Conservation (phyloP, 495 filamentous ascomycete species). For the Pseudevernia furfuracea region DNA sequence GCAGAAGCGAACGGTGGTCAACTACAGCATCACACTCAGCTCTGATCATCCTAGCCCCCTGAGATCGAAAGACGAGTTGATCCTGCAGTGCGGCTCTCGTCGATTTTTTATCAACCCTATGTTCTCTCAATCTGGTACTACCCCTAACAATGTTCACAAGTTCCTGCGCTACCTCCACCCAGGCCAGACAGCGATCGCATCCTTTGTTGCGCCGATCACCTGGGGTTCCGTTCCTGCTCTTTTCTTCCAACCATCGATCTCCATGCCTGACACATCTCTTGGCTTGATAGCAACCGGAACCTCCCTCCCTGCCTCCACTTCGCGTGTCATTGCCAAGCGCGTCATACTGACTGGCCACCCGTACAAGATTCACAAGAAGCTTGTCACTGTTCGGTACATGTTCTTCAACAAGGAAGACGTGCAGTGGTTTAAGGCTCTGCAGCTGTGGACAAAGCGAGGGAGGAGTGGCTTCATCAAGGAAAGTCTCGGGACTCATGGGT, state of each 20-base stretch:
- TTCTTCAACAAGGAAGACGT: conserved; percentile 97
- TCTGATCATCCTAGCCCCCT: conserved; percentile 64
- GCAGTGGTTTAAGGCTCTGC: conserved; percentile 91
- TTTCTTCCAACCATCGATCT: conserved; percentile 57
- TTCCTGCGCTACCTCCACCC: conserved; percentile 91
- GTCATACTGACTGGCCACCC: conserved; percentile 93
- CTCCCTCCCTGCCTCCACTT: conserved; percentile 65
- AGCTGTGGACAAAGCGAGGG: conserved; percentile 87
- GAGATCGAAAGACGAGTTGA: conserved; percentile 81
- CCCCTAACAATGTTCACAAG: conserved; percentile 92
- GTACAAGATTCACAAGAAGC: conserved; percentile 94
- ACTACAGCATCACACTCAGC: conserved; percentile 75
- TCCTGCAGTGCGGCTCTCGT: conserved; percentile 81
- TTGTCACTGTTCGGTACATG: conserved; percentile 97
- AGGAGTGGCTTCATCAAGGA: conserved; percentile 88
- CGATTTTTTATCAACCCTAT: conserved; percentile 81
- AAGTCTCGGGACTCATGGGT: conserved; percentile 87
- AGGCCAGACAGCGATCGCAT: conserved; percentile 81
- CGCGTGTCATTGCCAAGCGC: conserved; percentile 84
- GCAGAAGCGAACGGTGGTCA: conserved; percentile 81
- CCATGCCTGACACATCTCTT: conserved; percentile 36
- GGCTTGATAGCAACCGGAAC: conserved; percentile 80
- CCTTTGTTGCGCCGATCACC: conserved; percentile 80
- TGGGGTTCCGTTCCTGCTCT: conserved; percentile 88
- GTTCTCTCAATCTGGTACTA: conserved; percentile 75